Evolutionary conservation across 78 protist genomes (phyloP), one percentile per base, ranked within the genome.

Genomic region (Cyanophora paradoxa): DNA sequence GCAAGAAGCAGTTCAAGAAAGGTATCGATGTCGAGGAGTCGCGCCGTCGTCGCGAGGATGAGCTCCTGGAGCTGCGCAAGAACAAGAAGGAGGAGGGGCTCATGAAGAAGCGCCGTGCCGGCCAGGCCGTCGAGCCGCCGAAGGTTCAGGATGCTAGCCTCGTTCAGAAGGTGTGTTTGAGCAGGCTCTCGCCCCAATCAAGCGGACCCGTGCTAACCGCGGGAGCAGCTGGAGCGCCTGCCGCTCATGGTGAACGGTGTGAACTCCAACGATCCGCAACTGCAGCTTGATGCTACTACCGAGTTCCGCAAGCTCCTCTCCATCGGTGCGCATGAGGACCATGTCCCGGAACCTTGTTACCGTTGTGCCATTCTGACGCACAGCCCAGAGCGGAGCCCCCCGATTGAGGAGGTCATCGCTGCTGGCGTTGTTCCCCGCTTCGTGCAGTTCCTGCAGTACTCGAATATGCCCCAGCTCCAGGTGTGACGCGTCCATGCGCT

Each of bases 381-480:
- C 6, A n/a, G 10, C 13, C n/a, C 61, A 83, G 86, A 94, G 80
- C 57, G 74, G 44, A 80, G 73, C 41, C 98, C 98, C 17, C 98
- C 99, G 26, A 91, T 94, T 56, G 82, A 87, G 63, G 82, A 85
- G 24, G 98, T 97, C 26, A 89, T 96, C 71, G 67, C 61, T 8
- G 65, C 86, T 16, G 94, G 93, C 28, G 84, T 81, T 13, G 98
- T 97, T 2, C 96, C 97, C 42, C 33, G 50, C 30, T 65, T 97
- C 17, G 97, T 97, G 19, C 41, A 88, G 40, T 88, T 95, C 54
- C 82, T 95, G 24, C 17, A 58, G 28, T 4, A 1, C 28, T 50
- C 34, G 48, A 72, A 68, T 36, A 34, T 50, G 52, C 93, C 90
- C 5, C 57, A 62, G 56, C 77, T 90, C 28, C 95, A 93, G 80